Evolutionary conservation across 1,284 basidiomycete genomes (phyloP).

Genomic region (Prillingera fragicola): DNA sequence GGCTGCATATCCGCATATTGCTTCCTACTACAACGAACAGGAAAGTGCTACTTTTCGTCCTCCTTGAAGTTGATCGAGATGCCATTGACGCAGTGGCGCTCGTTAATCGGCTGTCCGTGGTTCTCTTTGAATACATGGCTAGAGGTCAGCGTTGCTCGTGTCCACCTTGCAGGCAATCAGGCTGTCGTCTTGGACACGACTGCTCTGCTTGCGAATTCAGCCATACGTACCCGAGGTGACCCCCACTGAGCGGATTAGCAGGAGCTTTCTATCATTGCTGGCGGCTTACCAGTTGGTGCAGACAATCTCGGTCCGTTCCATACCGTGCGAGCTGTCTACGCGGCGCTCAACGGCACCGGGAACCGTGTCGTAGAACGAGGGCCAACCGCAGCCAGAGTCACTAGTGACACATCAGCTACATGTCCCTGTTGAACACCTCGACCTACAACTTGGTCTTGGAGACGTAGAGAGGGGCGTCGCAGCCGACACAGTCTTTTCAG

Average conservation of each 20-base stretch:
- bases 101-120: conserved; percentile 35
- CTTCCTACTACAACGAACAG: conserved; percentile 5
- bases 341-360: conserved; percentile 75
- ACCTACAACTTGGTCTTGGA: conserved; percentile 75
- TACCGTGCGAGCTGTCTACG: conserved; percentile 48
- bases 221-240: conserved; percentile 63
- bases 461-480: conserved; percentile 62
- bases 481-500: conserved; percentile 43
- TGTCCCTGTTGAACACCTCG: not conserved
- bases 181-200: not conserved
- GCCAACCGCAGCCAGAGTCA: conserved; percentile 90
- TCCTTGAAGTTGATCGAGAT: conserved; percentile 73
- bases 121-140: conserved; percentile 84
- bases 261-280: not conserved
- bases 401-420: conserved; percentile 21
- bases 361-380: conserved; percentile 92
- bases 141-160: conserved; percentile 3
- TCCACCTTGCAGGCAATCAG: not conserved
- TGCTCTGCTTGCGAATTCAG: not conserved
- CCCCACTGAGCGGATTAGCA: conserved; percentile 58
- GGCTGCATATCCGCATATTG: not conserved
- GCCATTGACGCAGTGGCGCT: conserved; percentile 78
- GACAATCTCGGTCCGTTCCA: conserved; percentile 46
- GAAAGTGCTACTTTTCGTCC: conserved; percentile 46
- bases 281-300: conserved; percentile 48